A percentile compares a stretch with the other conserved stretches of the same genome.
phyloP scores from a whole-genome alignment of 208 protist species.

The Crithidia sp. region DNA sequence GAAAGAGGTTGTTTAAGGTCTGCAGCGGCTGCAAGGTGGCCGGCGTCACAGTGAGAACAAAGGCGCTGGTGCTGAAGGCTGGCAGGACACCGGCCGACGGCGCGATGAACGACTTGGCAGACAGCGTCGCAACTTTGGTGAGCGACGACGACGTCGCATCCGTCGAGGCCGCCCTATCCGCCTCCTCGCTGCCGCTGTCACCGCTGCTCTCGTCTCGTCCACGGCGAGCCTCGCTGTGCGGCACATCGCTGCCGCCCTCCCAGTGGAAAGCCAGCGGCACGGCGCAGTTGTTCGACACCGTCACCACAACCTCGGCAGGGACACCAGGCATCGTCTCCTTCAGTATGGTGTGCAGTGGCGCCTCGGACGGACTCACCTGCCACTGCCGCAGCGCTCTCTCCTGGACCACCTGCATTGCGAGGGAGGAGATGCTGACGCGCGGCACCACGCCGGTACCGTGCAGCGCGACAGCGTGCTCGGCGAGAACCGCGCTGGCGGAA shows the following conservation, averaged over 20 bases:
- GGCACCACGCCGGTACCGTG: conserved; percentile 70
- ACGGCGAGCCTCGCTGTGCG: not conserved
- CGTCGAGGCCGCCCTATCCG: not conserved
- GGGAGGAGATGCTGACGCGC: conserved; percentile 56
- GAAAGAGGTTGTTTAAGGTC: conserved; percentile 73
- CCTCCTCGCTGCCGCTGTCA: not conserved
- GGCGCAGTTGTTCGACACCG: conserved; percentile 67
- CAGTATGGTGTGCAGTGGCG: conserved; percentile 53
- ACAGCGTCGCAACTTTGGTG: conserved; percentile 16
- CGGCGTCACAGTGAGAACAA: conserved; percentile 32
- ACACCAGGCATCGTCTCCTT: conserved; percentile 67
- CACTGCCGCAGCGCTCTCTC: conserved; percentile 38
- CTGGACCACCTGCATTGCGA: conserved; percentile 55
- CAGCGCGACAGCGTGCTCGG: conserved; percentile 61
- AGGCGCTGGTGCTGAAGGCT: conserved; percentile 29
- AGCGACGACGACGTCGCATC: not conserved
- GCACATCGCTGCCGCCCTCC: conserved; percentile 31
- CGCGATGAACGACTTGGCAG: conserved; percentile 22
- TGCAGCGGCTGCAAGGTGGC: conserved; percentile 27
- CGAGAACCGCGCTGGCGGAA: conserved; percentile 43
- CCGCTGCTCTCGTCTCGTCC: not conserved
- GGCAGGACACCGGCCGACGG: conserved; percentile 24
- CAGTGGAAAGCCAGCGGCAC: conserved; percentile 73
- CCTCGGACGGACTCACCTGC: conserved; percentile 31
- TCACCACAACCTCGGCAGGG: conserved; percentile 47